Base-by-base conservation (phyloP, 208 protist species). In the Acanthamoeba lenticulata region DNA sequence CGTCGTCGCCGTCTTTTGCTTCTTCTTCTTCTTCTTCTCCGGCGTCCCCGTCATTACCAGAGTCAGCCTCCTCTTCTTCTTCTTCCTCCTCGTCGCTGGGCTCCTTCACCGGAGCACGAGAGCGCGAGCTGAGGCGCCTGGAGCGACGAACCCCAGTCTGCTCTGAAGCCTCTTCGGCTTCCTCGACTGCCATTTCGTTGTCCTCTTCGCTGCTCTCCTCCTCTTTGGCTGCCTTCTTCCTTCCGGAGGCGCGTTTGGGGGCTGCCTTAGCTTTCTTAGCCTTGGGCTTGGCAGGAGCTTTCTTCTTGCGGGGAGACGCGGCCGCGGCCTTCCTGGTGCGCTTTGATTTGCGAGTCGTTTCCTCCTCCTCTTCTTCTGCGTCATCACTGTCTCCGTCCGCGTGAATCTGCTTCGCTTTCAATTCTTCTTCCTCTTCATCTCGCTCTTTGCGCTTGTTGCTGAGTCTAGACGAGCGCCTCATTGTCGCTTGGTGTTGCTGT, bases 401-500 rank as follows among this genome's bases (percentile, higher is more conserved):
- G 27, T 65, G 3, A 4, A 9, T 3, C 52, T 57, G 52, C 27
- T 65, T 32, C n/a, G 65, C 9, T 74, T 74, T 5, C n/a, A 74
- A 11, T 72, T 72, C 38, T 40, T 85, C 2, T 21, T 55, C 27
- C 44, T 45, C 44, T 55, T 85, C 74, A 21, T 85, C 74, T 17
- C 1, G n/a, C 17, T 85, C 74, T n/a, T 85, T 55, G 4, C 44
- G 21, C 74, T 85, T 85, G 36, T 38, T 38, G 42, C 44, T 85
- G 1, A 85, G 38, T 42, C 74, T 85, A 7, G 74, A 85, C 4
- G 74, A 85, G 1, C 74, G 74, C 36, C 74, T 85, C 74, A 85
- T 85, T n/a, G n/a, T n/a, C n/a, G n/a, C n/a, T n/a, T n/a, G n/a
- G n/a, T n/a, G n/a, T n/a, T n/a, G n/a, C n/a, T n/a, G n/a, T n/a